These are phyloP conservation scores for Meripilus lineatus DNA, from an alignment of 1,284 basidiomycete species.

Conservation along the genomic window DNA sequence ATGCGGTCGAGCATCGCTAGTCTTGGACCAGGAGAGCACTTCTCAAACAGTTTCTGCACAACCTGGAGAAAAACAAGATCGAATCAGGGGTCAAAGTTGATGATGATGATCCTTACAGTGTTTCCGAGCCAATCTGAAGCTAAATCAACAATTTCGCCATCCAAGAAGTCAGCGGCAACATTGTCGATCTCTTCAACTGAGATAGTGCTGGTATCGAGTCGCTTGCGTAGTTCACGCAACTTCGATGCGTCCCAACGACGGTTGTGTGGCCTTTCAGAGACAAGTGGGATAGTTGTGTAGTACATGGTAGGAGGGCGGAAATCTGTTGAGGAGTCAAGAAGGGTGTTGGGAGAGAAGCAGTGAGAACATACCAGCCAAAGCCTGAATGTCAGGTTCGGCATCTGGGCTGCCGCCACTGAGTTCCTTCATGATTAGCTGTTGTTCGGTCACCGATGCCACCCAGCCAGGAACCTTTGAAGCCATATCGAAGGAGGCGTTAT, in stretches of 20 bases:
- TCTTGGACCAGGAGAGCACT: conserved; percentile 73
- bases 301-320: conserved; percentile 88
- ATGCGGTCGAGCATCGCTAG: conserved; percentile 92
- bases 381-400: conserved; percentile 78
- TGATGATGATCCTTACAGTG: conserved; percentile 55
- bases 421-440: conserved; percentile 95
- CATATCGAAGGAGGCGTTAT: conserved; percentile 57
- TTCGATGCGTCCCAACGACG: conserved; percentile 93
- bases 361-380: conserved; percentile 67
- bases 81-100: conserved; percentile 7
- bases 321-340: conserved; percentile 42
- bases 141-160: conserved; percentile 88
- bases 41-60: conserved; percentile 96
- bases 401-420: conserved; percentile 74
- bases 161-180: conserved; percentile 85
- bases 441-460: conserved; percentile 73
- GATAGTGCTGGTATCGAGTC: conserved; percentile 80
- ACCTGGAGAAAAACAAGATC: conserved; percentile 43
- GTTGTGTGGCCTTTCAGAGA: conserved; percentile 79
- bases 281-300: conserved; percentile 87
- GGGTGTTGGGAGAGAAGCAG: conserved; percentile 9
- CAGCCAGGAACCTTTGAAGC: conserved; percentile 55
- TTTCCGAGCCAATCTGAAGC: conserved; percentile 99
- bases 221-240: conserved; percentile 90
- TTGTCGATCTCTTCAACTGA: conserved; percentile 86